phyloP scores from a whole-genome alignment of 169 alveolate genomes.

The Eimeria acervulina region DNA sequence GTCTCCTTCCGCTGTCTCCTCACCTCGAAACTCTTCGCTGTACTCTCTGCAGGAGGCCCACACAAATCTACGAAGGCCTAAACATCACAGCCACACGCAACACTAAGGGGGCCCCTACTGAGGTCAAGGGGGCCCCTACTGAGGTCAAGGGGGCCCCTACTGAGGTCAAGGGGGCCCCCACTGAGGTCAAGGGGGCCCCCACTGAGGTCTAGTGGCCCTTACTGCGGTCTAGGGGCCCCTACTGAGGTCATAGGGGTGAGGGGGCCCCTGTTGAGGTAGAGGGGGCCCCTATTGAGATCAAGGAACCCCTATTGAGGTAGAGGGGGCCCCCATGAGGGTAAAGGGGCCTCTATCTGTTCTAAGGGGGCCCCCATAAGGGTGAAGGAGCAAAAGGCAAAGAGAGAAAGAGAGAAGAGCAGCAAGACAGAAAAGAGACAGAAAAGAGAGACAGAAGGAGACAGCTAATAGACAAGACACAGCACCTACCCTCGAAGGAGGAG shows the following conservation, averaged over 20 bases:
- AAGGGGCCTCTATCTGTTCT: too few relatives aligned
- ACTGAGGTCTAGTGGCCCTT: background rate
- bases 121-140: background rate
- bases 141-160: too few relatives aligned
- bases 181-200: too few relatives aligned
- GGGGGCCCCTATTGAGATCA: too few relatives aligned
- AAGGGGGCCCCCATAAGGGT: too few relatives aligned
- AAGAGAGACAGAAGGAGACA: background rate
- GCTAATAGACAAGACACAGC: background rate
- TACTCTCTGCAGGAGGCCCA: background rate
- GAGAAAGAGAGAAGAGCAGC: background rate
- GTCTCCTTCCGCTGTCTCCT: background rate
- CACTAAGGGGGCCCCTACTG: conserved; percentile 23
- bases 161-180: too few relatives aligned
- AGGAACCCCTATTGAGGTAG: too few relatives aligned
- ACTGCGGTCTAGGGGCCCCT: conserved; percentile 31
- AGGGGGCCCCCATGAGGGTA: too few relatives aligned
- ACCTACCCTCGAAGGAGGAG: conserved; percentile 17
- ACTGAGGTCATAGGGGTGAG: too few relatives aligned
- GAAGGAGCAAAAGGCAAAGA: too few relatives aligned
- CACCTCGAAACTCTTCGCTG: background rate
- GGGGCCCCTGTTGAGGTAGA: too few relatives aligned
- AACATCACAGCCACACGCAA: too few relatives aligned
- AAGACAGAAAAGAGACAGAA: background rate
- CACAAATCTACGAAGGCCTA: background rate